Evolutionary conservation across 2,329 filamentous ascomycete genomes (phyloP).

Genomic region (Rachicladosporium sp.): DNA sequence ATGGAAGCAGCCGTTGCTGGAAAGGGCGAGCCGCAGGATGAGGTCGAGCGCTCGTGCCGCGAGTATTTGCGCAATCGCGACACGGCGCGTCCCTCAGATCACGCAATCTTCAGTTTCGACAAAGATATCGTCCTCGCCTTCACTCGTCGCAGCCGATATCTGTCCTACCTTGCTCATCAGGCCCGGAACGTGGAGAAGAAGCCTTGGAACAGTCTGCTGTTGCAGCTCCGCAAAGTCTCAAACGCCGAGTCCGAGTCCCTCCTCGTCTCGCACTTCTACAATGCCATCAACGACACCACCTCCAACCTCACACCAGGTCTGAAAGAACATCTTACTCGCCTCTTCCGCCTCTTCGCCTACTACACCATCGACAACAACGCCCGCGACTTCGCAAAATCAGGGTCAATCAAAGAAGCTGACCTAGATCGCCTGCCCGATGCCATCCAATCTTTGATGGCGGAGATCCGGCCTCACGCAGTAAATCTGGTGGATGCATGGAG

Average conservation of each 20-base stretch:
- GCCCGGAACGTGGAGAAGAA: conserved; percentile 34
- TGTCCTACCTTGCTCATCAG: conserved; percentile 32
- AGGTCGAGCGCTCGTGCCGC: conserved; percentile 30
- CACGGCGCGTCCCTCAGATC: conserved; percentile 16
- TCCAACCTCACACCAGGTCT: conserved; percentile 16
- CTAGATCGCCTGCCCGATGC: conserved; percentile 29
- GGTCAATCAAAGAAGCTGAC: conserved; percentile 29
- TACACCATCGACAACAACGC: conserved; percentile 35
- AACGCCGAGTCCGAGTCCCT: conserved; percentile 38
- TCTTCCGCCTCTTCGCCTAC: conserved; percentile 38
- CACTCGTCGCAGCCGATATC: conserved; percentile 32
- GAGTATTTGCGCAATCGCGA: conserved; percentile 26
- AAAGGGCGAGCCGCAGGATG: conserved; percentile 25
- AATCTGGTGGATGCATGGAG: conserved; percentile 41
- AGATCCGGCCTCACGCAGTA: conserved; percentile 39
- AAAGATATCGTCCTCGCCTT: conserved; percentile 32
- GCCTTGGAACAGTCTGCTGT: conserved; percentile 35
- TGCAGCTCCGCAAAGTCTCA: conserved; percentile 30
- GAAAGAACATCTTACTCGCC: conserved; percentile 26
- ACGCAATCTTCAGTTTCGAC: conserved; percentile 25
- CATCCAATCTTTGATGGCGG: conserved; percentile 36
- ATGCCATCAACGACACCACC: conserved; percentile 21
- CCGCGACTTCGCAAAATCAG: conserved; percentile 34
- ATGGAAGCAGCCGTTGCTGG: conserved; percentile 31
- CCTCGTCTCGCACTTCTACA: conserved; percentile 35